Evolutionary conservation across 192 early-diverging fungal genomes (phyloP).

Genomic region (Backusella luteola): DNA sequence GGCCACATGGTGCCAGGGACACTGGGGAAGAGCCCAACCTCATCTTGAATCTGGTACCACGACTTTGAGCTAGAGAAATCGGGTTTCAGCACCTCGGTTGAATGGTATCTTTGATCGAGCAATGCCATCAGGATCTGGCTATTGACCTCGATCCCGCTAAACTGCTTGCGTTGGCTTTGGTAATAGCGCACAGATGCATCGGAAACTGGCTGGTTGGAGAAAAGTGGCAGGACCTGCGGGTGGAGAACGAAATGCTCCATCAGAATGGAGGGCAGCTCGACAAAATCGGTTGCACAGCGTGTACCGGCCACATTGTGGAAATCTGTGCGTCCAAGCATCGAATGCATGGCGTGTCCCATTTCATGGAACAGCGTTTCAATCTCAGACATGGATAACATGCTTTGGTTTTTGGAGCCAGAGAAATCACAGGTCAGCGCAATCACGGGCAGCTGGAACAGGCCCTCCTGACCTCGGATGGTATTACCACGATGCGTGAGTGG

Average conservation of each 20-base stretch:
- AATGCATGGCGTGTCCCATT: constrained; percentile 99
- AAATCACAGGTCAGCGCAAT: constrained; percentile 79
- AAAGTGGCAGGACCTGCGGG: constrained; percentile 66
- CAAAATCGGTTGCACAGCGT: constrained; percentile 92
- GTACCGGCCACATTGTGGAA: constrained; percentile 98
- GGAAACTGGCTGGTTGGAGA: constrained; percentile 65
- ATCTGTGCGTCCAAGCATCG: constrained; percentile 91
- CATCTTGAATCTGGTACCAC: constrained; percentile 61
- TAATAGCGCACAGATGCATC: constrained; percentile 50
- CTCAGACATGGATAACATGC: constrained; percentile 73
- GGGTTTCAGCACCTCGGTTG: constrained; percentile 39
- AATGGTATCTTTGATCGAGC: constrained; percentile 91
- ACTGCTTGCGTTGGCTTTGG: constrained; percentile 49
- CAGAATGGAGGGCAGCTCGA: constrained; percentile 94
- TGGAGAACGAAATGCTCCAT: constrained; percentile 89
- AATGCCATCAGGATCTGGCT: constrained; percentile 89
- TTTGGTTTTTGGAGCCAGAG: constrained; percentile 40
- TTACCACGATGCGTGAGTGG: background rate
- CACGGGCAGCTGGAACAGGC: constrained; percentile 66
- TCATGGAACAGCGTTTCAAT: constrained; percentile 98
- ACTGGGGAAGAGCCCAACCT: constrained; percentile 66
- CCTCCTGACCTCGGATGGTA: constrained; percentile 17
- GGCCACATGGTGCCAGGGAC: constrained; percentile 82
- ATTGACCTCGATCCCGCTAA: constrained; percentile 77
- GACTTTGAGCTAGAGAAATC: constrained; percentile 55